Evolutionary conservation across 2,329 filamentous ascomycete genomes (phyloP).

Genomic region (Cladophialophora exuberans): DNA sequence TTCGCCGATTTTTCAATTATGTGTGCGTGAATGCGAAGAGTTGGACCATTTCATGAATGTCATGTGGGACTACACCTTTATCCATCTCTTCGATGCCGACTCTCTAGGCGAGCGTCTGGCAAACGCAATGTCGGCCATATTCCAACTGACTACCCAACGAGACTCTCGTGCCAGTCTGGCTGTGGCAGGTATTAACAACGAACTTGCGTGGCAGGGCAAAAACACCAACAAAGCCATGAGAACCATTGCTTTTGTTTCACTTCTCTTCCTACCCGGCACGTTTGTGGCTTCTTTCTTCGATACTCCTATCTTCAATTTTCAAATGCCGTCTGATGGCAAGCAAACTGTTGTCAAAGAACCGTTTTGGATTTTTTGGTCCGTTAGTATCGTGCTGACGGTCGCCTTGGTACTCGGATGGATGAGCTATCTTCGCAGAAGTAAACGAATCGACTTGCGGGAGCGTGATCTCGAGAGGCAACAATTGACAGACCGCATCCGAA

Average conservation of each 20-base stretch:
- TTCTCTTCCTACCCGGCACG: slow-evolving; percentile 29
- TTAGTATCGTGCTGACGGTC: slow-evolving; percentile 19
- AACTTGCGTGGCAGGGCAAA: slow-evolving; percentile 29
- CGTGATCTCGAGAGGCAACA: slow-evolving; percentile 16
- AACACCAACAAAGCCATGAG: slow-evolving; percentile 28
- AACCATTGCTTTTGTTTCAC: slow-evolving; percentile 26
- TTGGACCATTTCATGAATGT: slow-evolving; percentile 25
- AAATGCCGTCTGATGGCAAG: background rate
- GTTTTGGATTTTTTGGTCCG: slow-evolving; percentile 25
- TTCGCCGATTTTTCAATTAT: background rate
- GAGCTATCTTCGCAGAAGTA: slow-evolving; percentile 20
- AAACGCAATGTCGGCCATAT: slow-evolving; percentile 27
- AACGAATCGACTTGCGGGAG: slow-evolving; percentile 10
- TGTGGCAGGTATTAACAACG: slow-evolving; percentile 30
- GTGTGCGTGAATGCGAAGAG: slow-evolving; percentile 22
- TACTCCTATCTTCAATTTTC: slow-evolving; percentile 31
- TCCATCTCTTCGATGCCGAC: slow-evolving; percentile 30
- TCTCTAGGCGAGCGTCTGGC: slow-evolving; percentile 25
- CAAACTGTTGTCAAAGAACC: slow-evolving; percentile 20
- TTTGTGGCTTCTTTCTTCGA: slow-evolving; percentile 30
- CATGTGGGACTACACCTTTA: slow-evolving; percentile 27
- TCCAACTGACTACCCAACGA: slow-evolving; percentile 24
- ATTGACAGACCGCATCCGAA: slow-evolving; percentile 18
- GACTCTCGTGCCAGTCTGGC: slow-evolving; percentile 28
- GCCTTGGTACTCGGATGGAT: slow-evolving; percentile 17